Evolutionary conservation across 805 yeast species (phyloP), one percentile per base, ranked within the genome.

Genomic region (Ogataea neopini): DNA sequence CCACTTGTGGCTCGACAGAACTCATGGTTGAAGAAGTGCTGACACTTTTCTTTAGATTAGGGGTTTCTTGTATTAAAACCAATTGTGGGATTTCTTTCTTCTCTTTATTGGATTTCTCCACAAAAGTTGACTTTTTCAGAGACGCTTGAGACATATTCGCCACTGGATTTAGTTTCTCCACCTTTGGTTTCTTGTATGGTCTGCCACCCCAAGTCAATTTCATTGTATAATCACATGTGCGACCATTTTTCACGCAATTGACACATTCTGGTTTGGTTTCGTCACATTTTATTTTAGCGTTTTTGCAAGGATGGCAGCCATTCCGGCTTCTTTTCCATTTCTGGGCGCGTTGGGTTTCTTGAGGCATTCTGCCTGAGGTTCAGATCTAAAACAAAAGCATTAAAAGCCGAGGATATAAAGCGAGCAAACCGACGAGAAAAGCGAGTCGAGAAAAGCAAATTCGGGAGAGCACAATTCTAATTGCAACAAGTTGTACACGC

Each of bases 141-240:
- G 19, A 3, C 15, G 22, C 6, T 9, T 61, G 51, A 1, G 66
- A 55, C 29, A 62, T 14, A 8, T 45, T 36, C 9, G 65, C 68
- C 15, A 64, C 44, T 1, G 61, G 61, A 45, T 59, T 64, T 56
- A 60, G 50, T 49, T 56, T 64, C 58, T 62, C 65, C 53, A 70
- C 60, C 59, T 67, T 69, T 3, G 69, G 62, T 39, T 70, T 69
- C 53, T 79, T 78, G 60, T 72, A 77, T 0, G 88, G 88, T 41
- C 90, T 64, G 0, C 91, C 91, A 15, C 88, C 90, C 92, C 92
- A 86, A 0, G 80, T 76, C 26, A 86, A 67, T 50, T 74, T 77
- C 8, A 86, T 56, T 3, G 83, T 69, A 54, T 86, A 86, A 58
- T 84, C 90, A 64, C 94, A 86, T 1, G 55, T 49, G 13, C 65